Base-by-base conservation (phyloP, 2,329 filamentous ascomycete genomes). In the Seiridium cupressi region DNA sequence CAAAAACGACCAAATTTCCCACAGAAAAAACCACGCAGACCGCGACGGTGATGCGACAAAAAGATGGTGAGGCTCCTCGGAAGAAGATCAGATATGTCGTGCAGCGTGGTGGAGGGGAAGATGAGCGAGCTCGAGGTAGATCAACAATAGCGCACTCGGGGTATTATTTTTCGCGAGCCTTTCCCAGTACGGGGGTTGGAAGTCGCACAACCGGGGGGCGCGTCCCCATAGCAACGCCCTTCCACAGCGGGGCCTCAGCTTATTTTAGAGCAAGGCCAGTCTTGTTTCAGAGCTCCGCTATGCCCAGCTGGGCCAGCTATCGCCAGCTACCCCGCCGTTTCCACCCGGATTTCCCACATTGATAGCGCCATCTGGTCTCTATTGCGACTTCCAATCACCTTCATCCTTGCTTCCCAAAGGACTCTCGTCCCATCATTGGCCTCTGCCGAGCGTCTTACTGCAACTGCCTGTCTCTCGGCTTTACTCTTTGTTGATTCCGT, bases 121-220 rank as follows among this genome's bases (percentile, higher is more conserved):
- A 40, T 34, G 11, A 35, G 36, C 35, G 56, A 54, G 48, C 42
- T 51, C 35, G 26, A 51, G 55, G 47, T 13, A 18, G 38, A 59
- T 59, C 57, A 59, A 59, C 57, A 59, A 59, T 59, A 59, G 49
- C 46, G 11, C n/a, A 34, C 4, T 32, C 31, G 48, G 57, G 36
- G 18, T 54, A 54, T 59, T 59, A 47, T 35, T 58, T 58, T 58
- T 58, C 32, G 44, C 34, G 34, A 44, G 42, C 44, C 42, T 34
- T 46, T 57, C 31, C 42, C 42, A 46, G 26, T 35, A 34, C 49
- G 26, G 18, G 46, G 7, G 46, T 48, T 7, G 13, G n/a, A 2
- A 10, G 46, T 31, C 13, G 11, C 46, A 44, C 51, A 55, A 44
- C 11, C 51, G n/a, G 51, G 51, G 26, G 44, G 11, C 5, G 26